phyloP scores from a whole-genome alignment of 768 basidiomycete species.

The Mycena vulgaris region DNA sequence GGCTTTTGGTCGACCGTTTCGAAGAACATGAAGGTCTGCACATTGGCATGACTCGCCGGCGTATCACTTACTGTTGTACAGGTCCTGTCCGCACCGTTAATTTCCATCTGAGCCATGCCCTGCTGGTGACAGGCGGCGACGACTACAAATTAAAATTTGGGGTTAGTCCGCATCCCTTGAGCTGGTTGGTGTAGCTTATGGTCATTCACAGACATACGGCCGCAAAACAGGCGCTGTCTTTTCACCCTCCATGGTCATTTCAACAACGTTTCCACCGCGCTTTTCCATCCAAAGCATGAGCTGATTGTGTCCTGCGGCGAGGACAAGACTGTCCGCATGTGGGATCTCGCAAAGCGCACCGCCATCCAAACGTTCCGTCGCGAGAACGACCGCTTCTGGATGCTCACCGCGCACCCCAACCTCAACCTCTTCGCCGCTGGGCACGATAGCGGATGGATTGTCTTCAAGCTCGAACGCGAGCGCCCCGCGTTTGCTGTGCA shows the following conservation, averaged over 20 bases:
- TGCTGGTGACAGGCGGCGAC: slow-evolving; percentile 95
- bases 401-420: slow-evolving; percentile 94
- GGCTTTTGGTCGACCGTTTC: slow-evolving; percentile 96
- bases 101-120: slow-evolving; percentile 94
- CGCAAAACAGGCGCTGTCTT: slow-evolving; percentile 90
- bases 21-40: slow-evolving; percentile 97
- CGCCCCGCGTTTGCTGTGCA: slow-evolving; percentile 96
- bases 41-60: slow-evolving; percentile 11
- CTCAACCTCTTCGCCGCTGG: slow-evolving; percentile 98
- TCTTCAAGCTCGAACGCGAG: slow-evolving; percentile 99
- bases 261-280: slow-evolving; percentile 95
- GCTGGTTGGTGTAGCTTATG: slow-evolving; percentile 23
- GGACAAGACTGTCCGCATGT: slow-evolving; percentile 99
- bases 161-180: slow-evolving; percentile 67
- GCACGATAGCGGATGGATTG: slow-evolving; percentile 97
- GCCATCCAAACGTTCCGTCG: slow-evolving; percentile 98
- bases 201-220: slow-evolving; percentile 76
- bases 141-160: slow-evolving; percentile 99
- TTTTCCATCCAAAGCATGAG: slow-evolving; percentile 99
- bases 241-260: slow-evolving; percentile 97
- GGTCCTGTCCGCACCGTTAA: slow-evolving; percentile 98
- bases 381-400: slow-evolving; percentile 99
- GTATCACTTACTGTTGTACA: slow-evolving; percentile 50
- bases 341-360: slow-evolving; percentile 92
- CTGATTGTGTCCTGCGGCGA: slow-evolving; percentile 97